These are phyloP conservation scores for Emericellopsis terricola DNA, from an alignment of 495 filamentous ascomycete species.

Conservation along the genomic window DNA sequence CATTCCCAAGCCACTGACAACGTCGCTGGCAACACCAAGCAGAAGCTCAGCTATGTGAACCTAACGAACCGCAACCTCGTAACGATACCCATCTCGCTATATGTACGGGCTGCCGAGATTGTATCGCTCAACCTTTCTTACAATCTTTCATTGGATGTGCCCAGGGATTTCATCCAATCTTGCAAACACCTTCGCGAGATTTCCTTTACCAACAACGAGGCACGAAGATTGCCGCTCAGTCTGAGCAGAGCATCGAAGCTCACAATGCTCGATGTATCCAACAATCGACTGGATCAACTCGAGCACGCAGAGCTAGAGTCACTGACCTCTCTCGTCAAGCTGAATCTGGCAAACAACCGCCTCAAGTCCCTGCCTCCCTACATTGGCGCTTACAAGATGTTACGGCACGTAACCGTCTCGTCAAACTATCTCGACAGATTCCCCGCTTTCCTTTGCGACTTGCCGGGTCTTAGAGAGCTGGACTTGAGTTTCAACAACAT, in stretches of 20 bases:
- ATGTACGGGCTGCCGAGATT: slow-evolving; percentile 81
- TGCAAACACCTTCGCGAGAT: slow-evolving; percentile 87
- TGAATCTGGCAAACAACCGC: slow-evolving; percentile 87
- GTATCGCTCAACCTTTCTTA: slow-evolving; percentile 84
- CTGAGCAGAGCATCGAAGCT: slow-evolving; percentile 65
- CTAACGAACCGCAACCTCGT: slow-evolving; percentile 79
- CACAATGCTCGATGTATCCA: slow-evolving; percentile 83
- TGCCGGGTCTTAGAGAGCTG: slow-evolving; percentile 74
- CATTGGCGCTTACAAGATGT: slow-evolving; percentile 55
- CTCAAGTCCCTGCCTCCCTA: slow-evolving; percentile 58
- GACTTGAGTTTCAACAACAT: slow-evolving; percentile 97
- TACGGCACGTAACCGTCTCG: slow-evolving; percentile 75
- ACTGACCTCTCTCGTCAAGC: slow-evolving; percentile 53
- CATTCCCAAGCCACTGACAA: slow-evolving; percentile 37
- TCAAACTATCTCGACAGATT: slow-evolving; percentile 82
- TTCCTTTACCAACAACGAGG: slow-evolving; percentile 84
- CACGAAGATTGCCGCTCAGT: slow-evolving; percentile 68
- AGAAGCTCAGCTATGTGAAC: slow-evolving; percentile 88
- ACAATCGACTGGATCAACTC: slow-evolving; percentile 75
- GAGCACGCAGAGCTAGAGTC: slow-evolving; percentile 59
- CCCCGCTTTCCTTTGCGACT: slow-evolving; percentile 62
- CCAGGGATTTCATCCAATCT: slow-evolving; percentile 89
- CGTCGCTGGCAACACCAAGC: slow-evolving; percentile 60
- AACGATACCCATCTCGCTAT: slow-evolving; percentile 87
- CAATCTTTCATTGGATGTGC: slow-evolving; percentile 83